These are phyloP conservation scores for Sporothrix brasiliensis DNA, from an alignment of 2,329 filamentous ascomycete species.

Conservation along the genomic window DNA sequence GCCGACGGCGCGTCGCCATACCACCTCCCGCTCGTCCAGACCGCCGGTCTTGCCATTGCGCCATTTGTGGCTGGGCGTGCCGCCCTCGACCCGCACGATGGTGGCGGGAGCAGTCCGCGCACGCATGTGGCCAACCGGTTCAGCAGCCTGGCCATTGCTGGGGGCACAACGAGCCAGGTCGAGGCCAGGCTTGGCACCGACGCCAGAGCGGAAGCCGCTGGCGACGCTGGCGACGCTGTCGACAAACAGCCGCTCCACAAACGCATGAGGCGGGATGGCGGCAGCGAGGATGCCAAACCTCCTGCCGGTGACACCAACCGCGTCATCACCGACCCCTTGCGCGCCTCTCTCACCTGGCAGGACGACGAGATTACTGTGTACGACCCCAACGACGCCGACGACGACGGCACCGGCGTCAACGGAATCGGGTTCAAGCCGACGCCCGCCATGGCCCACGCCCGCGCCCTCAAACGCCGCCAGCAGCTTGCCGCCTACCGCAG, in stretches of 20 bases:
- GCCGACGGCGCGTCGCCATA: neutral
- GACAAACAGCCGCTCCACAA: conserved; percentile 21
- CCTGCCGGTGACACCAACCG: conserved; percentile 32
- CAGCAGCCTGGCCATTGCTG: conserved; percentile 51
- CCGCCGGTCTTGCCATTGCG: neutral
- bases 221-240: neutral
- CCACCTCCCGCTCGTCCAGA: neutral
- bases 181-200: neutral
- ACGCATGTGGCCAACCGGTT: conserved; percentile 57
- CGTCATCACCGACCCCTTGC: conserved; percentile 54
- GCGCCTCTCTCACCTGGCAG: conserved; percentile 66
- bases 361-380: conserved; percentile 70
- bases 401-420: conserved; percentile 69
- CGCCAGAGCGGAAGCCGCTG: neutral
- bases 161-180: neutral
- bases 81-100: conserved; percentile 35
- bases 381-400: conserved; percentile 65
- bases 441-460: conserved; percentile 60
- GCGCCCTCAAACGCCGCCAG: conserved; percentile 59
- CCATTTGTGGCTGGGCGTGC: neutral
- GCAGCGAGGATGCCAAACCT: conserved; percentile 42
- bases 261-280: conserved; percentile 26
- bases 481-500: conserved; percentile 66
- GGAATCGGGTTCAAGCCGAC: conserved; percentile 69
- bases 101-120: conserved; percentile 57